Conservation (phyloP, 257 asterid genomes). For the Gentiana macrophylla region DNA sequence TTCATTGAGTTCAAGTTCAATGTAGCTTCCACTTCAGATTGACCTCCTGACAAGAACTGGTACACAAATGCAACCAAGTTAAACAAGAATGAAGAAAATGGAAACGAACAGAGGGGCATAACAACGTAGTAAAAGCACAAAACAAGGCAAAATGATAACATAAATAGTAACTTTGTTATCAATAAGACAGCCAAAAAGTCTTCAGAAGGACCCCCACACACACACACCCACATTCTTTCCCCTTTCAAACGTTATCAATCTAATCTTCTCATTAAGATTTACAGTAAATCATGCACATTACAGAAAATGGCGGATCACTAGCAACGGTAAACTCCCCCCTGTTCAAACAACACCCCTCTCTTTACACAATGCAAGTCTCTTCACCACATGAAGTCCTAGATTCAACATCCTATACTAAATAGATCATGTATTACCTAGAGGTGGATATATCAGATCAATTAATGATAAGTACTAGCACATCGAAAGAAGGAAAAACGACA, state of each 20-base stretch:
- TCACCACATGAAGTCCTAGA: not conserved
- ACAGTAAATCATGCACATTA: too few species aligned
- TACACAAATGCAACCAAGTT: constrained; percentile 8
- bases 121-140: not conserved
- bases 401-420: too few species aligned
- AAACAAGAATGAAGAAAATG: not conserved
- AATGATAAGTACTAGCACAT: not conserved
- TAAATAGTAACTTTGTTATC: not conserved
- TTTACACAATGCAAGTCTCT: not conserved
- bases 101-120: not conserved
- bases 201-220: not conserved
- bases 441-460: too few species aligned
- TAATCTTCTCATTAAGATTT: too few species aligned
- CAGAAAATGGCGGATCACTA: too few species aligned
- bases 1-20: constrained; percentile 75
- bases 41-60: constrained; percentile 91
- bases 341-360: not conserved
- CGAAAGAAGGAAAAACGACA: not conserved
- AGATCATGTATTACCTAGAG: too few species aligned
- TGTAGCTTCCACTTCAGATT: constrained; percentile 84
- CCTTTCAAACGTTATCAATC: too few species aligned
- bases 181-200: not conserved
- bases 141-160: not conserved
- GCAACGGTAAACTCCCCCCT: not conserved
- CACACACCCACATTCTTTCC: not conserved